Conservation (phyloP, 306 rosid species). For the Cucumis hystrix region DNA sequence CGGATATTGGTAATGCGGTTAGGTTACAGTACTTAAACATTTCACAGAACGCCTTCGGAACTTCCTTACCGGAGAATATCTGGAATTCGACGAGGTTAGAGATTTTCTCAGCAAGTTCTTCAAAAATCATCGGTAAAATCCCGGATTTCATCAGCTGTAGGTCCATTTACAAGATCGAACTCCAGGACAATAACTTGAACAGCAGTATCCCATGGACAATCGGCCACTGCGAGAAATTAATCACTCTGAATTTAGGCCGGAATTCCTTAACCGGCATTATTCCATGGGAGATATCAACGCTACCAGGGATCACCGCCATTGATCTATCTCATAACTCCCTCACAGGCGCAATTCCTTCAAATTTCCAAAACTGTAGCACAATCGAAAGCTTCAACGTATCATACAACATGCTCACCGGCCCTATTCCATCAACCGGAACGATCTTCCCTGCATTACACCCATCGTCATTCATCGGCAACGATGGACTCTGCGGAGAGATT, state of each 20-base stretch:
- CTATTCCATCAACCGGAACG: slow-evolving; percentile 52
- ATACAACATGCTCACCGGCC: slow-evolving; percentile 64
- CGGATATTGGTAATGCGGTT: slow-evolving; percentile 45
- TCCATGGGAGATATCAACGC: slow-evolving; percentile 79
- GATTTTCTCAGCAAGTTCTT: slow-evolving; percentile 58
- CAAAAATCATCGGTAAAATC: slow-evolving; percentile 42
- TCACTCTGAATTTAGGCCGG: slow-evolving; percentile 41
- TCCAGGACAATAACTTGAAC: slow-evolving; percentile 43
- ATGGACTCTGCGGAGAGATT: slow-evolving; percentile 55
- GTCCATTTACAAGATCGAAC: slow-evolving; percentile 45
- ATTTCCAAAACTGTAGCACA: slow-evolving; percentile 61
- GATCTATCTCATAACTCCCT: slow-evolving; percentile 69
- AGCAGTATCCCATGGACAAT: slow-evolving; percentile 78
- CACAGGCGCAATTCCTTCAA: slow-evolving; percentile 78
- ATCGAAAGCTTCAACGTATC: slow-evolving; percentile 65
- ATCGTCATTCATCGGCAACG: slow-evolving; percentile 68
- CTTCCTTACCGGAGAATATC: slow-evolving; percentile 34
- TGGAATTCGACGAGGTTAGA: slow-evolving; percentile 52
- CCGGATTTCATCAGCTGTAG: slow-evolving; percentile 67
- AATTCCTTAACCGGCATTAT: slow-evolving; percentile 75
- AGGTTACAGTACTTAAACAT: slow-evolving; percentile 48
- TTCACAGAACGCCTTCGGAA: slow-evolving; percentile 44
- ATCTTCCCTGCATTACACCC: slow-evolving; percentile 53
- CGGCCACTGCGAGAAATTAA: slow-evolving; percentile 60
- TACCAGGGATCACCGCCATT: slow-evolving; percentile 65